Percentiles rank a stretch among this genome's conserved stretches.
Conservation (phyloP, 352 stramenopile species). For the Pythium pectinolyticum region DNA sequence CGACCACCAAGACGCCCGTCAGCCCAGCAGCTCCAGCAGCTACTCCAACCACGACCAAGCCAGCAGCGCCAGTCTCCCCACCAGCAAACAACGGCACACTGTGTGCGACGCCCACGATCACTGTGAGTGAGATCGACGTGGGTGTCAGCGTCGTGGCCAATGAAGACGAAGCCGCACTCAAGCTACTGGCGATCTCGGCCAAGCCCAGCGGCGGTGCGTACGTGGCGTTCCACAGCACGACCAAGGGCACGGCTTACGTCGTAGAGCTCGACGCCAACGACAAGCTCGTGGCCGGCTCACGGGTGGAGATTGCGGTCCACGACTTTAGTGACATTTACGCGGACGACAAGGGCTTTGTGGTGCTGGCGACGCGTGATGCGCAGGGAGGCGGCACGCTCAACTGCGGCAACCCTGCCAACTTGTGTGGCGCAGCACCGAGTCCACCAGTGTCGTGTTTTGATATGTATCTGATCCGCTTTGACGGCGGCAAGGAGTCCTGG, state of each 20-base stretch:
- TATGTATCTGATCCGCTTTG: constrained; percentile 62
- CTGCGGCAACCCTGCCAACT: constrained; percentile 54
- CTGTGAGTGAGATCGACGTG: constrained; percentile 44
- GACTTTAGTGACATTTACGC: constrained; percentile 63
- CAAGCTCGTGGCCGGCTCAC: constrained; percentile 40
- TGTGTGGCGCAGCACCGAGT: constrained; percentile 43
- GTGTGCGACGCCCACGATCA: constrained; percentile 42
- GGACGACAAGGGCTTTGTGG: constrained; percentile 53
- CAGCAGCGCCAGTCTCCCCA: background rate
- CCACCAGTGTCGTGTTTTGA: constrained; percentile 51
- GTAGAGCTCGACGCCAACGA: constrained; percentile 49
- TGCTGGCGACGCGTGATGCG: constrained; percentile 49
- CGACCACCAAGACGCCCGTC: constrained; percentile 7
- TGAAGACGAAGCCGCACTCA: constrained; percentile 53
- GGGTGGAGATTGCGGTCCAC: constrained; percentile 37
- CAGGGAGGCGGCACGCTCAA: constrained; percentile 57
- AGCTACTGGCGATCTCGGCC: constrained; percentile 46
- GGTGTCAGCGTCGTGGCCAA: constrained; percentile 35
- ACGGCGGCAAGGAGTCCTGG: constrained; percentile 50
- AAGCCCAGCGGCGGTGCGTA: constrained; percentile 46
- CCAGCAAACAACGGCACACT: constrained; percentile 34
- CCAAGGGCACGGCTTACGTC: constrained; percentile 44
- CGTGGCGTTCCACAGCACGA: constrained; percentile 54
- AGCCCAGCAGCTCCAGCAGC: constrained; percentile 10
- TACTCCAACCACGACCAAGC: background rate